phyloP scores from a whole-genome alignment of 208 protist genomes.

The Trichomonas vaginalis region DNA sequence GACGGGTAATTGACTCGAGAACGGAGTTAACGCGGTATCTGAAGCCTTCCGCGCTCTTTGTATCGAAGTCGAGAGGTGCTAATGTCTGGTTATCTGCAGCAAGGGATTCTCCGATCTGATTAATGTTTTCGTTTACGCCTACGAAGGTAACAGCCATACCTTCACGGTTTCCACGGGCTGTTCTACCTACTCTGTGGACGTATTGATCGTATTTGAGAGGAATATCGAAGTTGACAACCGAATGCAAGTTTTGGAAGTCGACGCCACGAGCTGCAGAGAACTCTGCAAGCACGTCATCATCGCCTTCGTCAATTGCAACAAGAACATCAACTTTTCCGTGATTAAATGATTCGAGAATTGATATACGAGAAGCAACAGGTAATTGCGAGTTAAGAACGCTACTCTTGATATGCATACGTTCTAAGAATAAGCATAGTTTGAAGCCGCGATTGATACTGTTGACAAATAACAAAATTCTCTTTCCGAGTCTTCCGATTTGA shows the following conservation, averaged over 20 bases:
- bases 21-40: neutral
- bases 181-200: constrained; percentile 76
- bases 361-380: constrained; percentile 18
- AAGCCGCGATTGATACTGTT: neutral
- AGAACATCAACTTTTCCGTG: constrained; percentile 5
- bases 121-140: neutral
- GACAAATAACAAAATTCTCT: constrained; percentile 18
- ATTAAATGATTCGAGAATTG: constrained; percentile 18
- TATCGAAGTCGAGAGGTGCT: neutral
- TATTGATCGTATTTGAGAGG: constrained; percentile 71
- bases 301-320: constrained; percentile 20
- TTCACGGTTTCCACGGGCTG: constrained; percentile 59
- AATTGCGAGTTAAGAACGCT: constrained; percentile 23
- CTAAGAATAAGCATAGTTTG: constrained; percentile 15
- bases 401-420: constrained; percentile 8
- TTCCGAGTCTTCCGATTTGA: neutral
- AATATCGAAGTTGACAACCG: constrained; percentile 70
- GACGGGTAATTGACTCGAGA: neutral
- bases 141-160: constrained; percentile 35
- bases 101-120: neutral
- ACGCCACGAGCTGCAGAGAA: constrained; percentile 46
- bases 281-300: neutral
- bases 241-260: constrained; percentile 71
- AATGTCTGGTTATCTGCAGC: neutral
- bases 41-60: neutral